These are phyloP conservation scores for Vitis cinerea DNA, from an alignment of 164 flowering plant species.

Conservation along the genomic window DNA sequence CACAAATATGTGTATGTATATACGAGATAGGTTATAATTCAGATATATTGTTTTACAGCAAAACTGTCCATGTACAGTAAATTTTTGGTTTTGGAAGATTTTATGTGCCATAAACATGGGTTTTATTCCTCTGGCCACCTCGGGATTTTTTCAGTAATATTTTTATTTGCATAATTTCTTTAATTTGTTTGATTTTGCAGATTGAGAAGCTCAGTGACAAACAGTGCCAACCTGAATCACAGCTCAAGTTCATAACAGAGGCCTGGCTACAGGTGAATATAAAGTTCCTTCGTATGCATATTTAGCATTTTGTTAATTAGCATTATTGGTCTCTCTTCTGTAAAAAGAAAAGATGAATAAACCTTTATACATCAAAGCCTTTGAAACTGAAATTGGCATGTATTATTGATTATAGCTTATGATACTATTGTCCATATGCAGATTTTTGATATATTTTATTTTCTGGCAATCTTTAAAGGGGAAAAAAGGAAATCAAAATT, in stretches of 20 bases:
- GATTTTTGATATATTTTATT: too few species aligned
- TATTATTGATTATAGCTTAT: neutral
- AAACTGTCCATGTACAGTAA: too few species aligned
- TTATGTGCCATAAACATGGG: neutral
- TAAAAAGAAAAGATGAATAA: neutral
- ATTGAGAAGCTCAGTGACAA: constrained; percentile 54
- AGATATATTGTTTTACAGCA: neutral
- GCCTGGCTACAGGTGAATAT: constrained; percentile 71
- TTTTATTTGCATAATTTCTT: neutral
- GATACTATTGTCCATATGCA: too few species aligned
- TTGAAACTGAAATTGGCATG: neutral
- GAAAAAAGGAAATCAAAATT: too few species aligned
- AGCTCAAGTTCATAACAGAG: constrained; percentile 62
- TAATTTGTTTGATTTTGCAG: constrained; percentile 21
- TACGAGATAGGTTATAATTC: too few species aligned
- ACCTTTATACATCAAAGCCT: too few species aligned
- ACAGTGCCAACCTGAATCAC: constrained; percentile 56
- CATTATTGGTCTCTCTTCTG: neutral
- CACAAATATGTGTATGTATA: too few species aligned
- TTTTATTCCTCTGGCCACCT: neutral
- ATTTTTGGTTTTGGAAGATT: too few species aligned
- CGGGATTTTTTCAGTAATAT: neutral
- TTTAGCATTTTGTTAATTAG: neutral
- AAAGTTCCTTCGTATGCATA: neutral
- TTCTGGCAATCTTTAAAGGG: too few species aligned